Base-by-base conservation (phyloP, 1,284 basidiomycete genomes). In the Cryptococcus maquisensis region DNA sequence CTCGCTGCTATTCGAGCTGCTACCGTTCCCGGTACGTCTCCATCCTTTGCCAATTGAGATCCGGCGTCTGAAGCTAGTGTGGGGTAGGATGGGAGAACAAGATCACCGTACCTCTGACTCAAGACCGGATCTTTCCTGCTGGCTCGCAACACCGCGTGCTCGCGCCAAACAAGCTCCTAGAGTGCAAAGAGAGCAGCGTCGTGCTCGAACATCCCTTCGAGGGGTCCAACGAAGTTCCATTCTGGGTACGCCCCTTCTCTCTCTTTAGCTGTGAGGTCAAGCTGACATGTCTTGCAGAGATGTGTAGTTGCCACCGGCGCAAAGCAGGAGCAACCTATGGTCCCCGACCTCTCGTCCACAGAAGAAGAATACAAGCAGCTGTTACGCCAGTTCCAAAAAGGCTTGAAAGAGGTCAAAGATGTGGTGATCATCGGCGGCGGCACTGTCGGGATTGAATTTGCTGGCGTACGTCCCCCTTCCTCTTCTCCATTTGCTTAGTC, bases 391-490 rank as follows among this genome's bases (percentile, higher is more conserved):
- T 56, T 58, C 37, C 75, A 77, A 55, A 39, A 56, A 0, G 68
- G 67, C 13, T 58, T 77, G 57, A 59, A 58, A 13, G 48, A 54
- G 9, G 65, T 74, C 3, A 49, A 47, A 2, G 69, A 65, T 35
- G 53, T 78, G 23, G 60, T 78, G 7, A 52, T 78, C n/a, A 56
- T 77, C 32, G 77, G 77, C n/a, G 77, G 71, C 44, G 79, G 79
- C 4, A 63, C 78, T 1, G 76, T 76, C 24, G 79, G 79, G 3
- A 62, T 79, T 36, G 79, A 80, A 57, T 64, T 75, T 38, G 73
- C 74, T 0, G 79, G 79, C 32, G 39, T 40, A 40, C n/a, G 39
- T 32, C 5, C 28, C 39, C n/a, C 28, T 8, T 32, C 28, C 28
- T 10, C 28, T 32, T 32, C 28, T 10, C 10, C 5, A 8, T 10